Base-by-base conservation (phyloP, 345 rosid species). In the Geranium rotundifolium region DNA sequence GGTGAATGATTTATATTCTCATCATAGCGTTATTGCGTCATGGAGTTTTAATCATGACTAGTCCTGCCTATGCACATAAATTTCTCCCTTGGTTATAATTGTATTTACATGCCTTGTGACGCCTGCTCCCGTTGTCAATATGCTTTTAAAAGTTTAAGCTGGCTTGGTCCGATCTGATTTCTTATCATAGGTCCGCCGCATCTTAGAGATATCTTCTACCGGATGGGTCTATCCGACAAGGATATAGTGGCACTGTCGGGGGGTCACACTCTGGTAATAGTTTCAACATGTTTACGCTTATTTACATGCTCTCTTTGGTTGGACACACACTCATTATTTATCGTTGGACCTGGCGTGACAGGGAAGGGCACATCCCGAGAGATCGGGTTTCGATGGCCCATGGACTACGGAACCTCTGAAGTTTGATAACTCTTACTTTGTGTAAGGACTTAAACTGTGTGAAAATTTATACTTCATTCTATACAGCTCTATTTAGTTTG, bases 311-410 rank as follows among this genome's bases (percentile, higher is more conserved):
- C 56, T 18, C 12, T n/a, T n/a, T 5, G 29, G 49, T 3, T 13
- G 4, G 15, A 46, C 2, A 19, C 23, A 3, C 10, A 27, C 4
- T 68, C 4, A 60, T 59, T 64, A 52, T 46, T 59, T 49, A 60
- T 59, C 55, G 34, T 67, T 66, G 69, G 23, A 19, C 61, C 23
- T 73, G 62, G 19, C 63, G 67, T 64, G 71, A 7, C 66, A 89
- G 97, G 99, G 97, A 78, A 79, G 86, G 73, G 95, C 91, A 52
- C 98, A 89, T 76, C 87, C 84, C 10, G 93, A 93, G 71, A 84
- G 99, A 76, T 89, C 99, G 13, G 90, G 95, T 70, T 93, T 89
- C 65, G 97, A 93, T 65, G 99, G 99, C 50, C 89, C 99, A 49
- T 92, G 98, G 98, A 92, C 97, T 54, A 71, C 73, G 74, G 93